Base-by-base conservation (phyloP, 257 asterid species). In the Solanum neorickii region DNA sequence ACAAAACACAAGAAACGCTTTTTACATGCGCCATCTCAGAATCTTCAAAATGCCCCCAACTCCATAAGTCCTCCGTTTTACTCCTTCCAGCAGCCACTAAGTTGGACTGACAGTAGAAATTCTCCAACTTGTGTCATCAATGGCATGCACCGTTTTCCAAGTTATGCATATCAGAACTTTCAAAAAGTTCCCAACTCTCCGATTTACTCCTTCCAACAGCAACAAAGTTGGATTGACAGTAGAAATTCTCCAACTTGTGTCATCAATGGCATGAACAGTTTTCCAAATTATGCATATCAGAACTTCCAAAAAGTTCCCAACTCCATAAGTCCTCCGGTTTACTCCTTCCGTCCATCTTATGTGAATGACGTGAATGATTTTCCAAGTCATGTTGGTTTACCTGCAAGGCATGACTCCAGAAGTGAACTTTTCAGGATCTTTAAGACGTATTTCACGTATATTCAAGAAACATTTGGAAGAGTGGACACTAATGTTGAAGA, bases 381-480 rank as follows among this genome's bases (percentile, higher is more conserved):
- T 16, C 84, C 68, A 27, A 80, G 11, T 82, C 25, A 87, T 46
- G 14, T 29, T 14, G 77, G 59, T 41, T 21, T 33, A 73, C 62
- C 77, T 25, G 23, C 86, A 44, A 69, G 10, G 9, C 27, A 39
- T 37, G 82, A 77, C 37, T 41, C 18, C 39, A 41, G 9, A 44
- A 33, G 72, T 15, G 93, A 91, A 80, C 89, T 94, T 52, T 52
- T 8, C 42, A 62, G 84, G 89, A 84, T 90, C 68, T 93, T 93
- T 73, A 89, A 85, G 73, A 52, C 65, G 27, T 88, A 93, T 89
- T 88, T 93, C 31, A 49, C 89, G 46, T 88, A 88, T 33, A 91
- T 90, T 70, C 82, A 42, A 84, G 86, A 90, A 83, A 92, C 92
- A n/a, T 92, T 90, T 88, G 95, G 94, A 39, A 90, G 86, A 65